phyloP scores from a whole-genome alignment of 179 eudicot species.

The Silene noctiflora region DNA sequence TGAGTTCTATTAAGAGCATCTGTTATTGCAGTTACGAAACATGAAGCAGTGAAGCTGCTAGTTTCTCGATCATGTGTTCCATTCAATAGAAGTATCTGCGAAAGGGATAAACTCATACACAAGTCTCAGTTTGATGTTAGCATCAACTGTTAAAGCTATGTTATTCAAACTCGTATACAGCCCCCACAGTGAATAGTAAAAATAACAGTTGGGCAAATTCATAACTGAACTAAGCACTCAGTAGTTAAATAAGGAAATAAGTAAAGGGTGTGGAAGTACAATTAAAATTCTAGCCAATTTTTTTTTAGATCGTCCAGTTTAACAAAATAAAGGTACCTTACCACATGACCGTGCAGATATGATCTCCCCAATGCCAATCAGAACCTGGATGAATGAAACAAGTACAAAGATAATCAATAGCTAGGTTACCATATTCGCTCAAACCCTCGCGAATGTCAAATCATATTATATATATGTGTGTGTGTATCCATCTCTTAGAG shows the following conservation, averaged over 20 bases:
- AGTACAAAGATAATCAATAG: not conserved
- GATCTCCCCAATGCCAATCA: conserved; percentile 81
- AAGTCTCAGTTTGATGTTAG: not conserved
- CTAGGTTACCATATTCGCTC: not conserved
- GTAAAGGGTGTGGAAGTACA: not conserved
- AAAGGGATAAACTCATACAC: conserved; percentile 1
- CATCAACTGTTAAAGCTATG: not conserved
- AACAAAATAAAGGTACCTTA: conserved; percentile 48
- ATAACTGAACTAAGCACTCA: conserved; percentile 17
- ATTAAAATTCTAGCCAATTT: not conserved
- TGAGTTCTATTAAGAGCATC: conserved; percentile 92
- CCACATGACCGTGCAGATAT: conserved; percentile 79
- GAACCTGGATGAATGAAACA: conserved; percentile 50
- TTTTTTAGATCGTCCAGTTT: not conserved
- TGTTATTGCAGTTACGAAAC: conserved; percentile 86
- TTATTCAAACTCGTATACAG: not conserved
- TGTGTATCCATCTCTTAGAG: not conserved
- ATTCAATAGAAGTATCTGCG: conserved; percentile 83
- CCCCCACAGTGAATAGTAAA: not conserved
- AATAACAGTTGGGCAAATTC: not conserved
- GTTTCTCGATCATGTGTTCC: conserved; percentile 92
- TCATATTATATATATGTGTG: no score
- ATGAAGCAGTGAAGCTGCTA: conserved; percentile 80
- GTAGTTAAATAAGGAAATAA: not conserved
- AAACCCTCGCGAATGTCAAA: not conserved